Percentiles rank a stretch among this genome's conserved stretches.
Evolutionary conservation across 208 protist species (phyloP).

Genomic region (Trypanosoma mega): DNA sequence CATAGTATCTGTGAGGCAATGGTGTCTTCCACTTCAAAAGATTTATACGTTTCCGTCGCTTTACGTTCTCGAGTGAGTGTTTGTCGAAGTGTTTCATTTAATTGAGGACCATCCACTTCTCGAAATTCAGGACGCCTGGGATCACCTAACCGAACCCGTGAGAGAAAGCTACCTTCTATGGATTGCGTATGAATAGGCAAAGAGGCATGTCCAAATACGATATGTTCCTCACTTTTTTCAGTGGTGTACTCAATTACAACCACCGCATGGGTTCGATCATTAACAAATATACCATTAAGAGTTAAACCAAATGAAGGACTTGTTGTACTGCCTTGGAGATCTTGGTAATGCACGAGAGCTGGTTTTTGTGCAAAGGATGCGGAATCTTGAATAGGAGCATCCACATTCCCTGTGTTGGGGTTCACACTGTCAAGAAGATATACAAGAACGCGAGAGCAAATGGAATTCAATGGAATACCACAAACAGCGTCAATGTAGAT

Average conservation of each 20-base stretch:
- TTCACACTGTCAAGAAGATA: conserved; percentile 55
- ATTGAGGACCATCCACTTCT: conserved; percentile 1
- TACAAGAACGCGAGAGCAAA: conserved; percentile 54
- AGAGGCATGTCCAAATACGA: conserved; percentile 61
- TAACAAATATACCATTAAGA: conserved; percentile 13
- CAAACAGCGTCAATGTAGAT: conserved; percentile 46
- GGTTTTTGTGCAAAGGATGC: conserved; percentile 54
- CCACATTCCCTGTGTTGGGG: conserved; percentile 18
- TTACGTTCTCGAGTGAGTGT: conserved; percentile 18
- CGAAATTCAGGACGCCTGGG: conserved; percentile 63
- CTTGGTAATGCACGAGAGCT: conserved; percentile 49
- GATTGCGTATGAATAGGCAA: conserved; percentile 47
- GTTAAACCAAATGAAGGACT: conserved; percentile 44
- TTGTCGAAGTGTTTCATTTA: too few relatives aligned
- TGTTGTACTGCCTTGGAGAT: conserved; percentile 30
- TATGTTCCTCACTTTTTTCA: conserved; percentile 14
- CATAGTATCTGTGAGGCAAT: conserved; percentile 58
- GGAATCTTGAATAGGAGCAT: conserved; percentile 36
- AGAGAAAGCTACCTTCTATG: conserved; percentile 59
- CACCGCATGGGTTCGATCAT: conserved; percentile 37
- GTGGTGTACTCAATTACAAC: conserved; percentile 73
- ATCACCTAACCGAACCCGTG: conserved; percentile 64
- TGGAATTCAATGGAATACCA: conserved; percentile 52
- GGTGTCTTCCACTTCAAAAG: conserved; percentile 50
- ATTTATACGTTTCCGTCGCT: conserved; percentile 41